Percentiles rank a stretch among this genome's conserved stretches.
Conservation (phyloP, 202 grass and related monocot species). For the Tripidium arundinaceum region DNA sequence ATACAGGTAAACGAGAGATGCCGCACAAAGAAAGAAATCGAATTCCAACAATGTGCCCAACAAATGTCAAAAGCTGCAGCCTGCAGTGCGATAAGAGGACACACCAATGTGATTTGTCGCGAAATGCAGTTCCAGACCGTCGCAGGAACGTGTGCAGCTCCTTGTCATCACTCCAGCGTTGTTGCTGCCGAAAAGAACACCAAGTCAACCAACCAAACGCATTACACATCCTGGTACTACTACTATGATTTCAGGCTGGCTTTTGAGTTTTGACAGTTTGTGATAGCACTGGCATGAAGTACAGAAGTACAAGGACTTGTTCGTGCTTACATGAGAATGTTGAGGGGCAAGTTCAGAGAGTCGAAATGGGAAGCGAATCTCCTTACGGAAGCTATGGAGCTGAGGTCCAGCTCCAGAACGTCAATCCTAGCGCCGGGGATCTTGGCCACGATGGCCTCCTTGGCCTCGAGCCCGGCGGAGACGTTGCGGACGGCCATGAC, state of each 20-base stretch:
- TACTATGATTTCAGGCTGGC: neutral
- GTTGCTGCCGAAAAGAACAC: slow-evolving; percentile 41
- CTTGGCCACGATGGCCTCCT: slow-evolving; percentile 45
- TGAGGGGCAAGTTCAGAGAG: slow-evolving; percentile 50
- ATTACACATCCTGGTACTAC: neutral
- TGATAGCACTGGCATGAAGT: neutral
- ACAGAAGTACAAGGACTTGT: neutral
- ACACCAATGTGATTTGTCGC: slow-evolving; percentile 71
- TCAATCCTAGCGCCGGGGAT: slow-evolving; percentile 44
- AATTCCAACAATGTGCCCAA: too few species aligned
- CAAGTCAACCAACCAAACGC: neutral
- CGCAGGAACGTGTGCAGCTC: slow-evolving; percentile 41
- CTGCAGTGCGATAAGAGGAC: neutral
- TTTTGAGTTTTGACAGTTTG: neutral
- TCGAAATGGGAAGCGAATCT: slow-evolving; percentile 56
- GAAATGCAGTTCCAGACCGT: slow-evolving; percentile 77
- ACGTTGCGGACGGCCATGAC: slow-evolving; percentile 66
- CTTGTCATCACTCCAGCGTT: slow-evolving; percentile 64
- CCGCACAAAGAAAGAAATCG: too few species aligned
- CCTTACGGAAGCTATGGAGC: slow-evolving; percentile 59
- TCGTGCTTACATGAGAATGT: slow-evolving; percentile 60
- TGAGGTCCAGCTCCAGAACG: slow-evolving; percentile 86
- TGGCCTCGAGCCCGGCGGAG: slow-evolving; percentile 39
- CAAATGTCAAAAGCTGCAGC: neutral
- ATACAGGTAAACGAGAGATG: too few species aligned